These are phyloP conservation scores for Auriculariales sp. DNA, from an alignment of 768 basidiomycete genomes.

Conservation along the genomic window DNA sequence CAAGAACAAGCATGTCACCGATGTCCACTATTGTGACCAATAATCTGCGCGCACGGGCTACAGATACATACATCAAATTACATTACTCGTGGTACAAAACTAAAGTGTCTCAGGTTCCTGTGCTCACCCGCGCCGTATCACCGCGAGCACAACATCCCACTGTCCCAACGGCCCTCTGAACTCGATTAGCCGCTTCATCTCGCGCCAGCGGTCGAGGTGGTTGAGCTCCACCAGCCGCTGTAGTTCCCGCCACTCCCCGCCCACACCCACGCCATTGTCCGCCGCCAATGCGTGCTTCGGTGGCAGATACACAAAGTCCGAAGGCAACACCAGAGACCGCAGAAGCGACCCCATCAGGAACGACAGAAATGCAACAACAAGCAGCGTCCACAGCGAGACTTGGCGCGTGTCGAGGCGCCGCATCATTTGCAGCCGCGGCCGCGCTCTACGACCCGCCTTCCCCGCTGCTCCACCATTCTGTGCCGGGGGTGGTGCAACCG, in stretches of 20 bases:
- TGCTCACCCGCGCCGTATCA: slow-evolving; percentile 53
- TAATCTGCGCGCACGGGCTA: neutral
- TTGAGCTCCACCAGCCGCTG: slow-evolving; percentile 18
- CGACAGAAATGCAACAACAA: slow-evolving; percentile 62
- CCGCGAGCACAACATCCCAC: slow-evolving; percentile 81
- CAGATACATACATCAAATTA: neutral
- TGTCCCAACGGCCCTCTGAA: slow-evolving; percentile 69
- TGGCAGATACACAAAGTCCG: slow-evolving; percentile 79
- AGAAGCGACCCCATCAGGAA: slow-evolving; percentile 86
- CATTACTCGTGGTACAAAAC: neutral
- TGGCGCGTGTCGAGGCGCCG: slow-evolving; percentile 24
- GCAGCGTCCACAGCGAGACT: slow-evolving; percentile 41
- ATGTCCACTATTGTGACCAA: too few species aligned
- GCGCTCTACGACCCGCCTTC: neutral
- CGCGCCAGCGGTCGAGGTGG: slow-evolving; percentile 53
- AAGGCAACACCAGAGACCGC: slow-evolving; percentile 76
- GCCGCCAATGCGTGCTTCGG: slow-evolving; percentile 24
- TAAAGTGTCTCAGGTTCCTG: neutral
- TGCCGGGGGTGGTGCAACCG: too few species aligned
- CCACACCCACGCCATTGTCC: slow-evolving; percentile 1
- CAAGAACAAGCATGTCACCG: too few species aligned
- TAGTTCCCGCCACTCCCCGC: slow-evolving; percentile 14
- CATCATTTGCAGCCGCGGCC: neutral
- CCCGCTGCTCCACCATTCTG: neutral
- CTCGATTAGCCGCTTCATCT: slow-evolving; percentile 69